A percentile compares a stretch with the other conserved stretches of the same genome.
These are phyloP conservation scores for Boletus vermiculosoides DNA, from an alignment of 768 basidiomycete genomes.

Conservation along the genomic window DNA sequence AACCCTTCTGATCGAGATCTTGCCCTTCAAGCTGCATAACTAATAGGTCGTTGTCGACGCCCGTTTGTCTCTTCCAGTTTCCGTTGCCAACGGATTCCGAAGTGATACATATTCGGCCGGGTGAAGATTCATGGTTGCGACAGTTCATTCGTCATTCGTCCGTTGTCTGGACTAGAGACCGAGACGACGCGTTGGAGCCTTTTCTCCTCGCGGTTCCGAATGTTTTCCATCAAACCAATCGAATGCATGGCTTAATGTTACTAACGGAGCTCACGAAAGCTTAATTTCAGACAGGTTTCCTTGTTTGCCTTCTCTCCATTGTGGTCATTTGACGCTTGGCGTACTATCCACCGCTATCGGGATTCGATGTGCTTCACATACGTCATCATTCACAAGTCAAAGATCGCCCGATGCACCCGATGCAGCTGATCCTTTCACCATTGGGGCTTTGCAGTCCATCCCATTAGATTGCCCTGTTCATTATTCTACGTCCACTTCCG, in stretches of 20 bases:
- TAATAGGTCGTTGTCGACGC: background rate
- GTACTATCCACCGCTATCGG: background rate
- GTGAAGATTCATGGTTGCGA: background rate
- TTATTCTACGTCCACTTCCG: background rate
- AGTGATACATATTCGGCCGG: background rate
- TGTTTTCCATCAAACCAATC: background rate
- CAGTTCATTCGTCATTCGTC: background rate
- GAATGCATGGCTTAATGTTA: background rate
- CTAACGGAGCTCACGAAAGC: background rate
- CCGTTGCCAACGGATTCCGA: background rate
- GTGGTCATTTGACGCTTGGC: slow-evolving; percentile 3
- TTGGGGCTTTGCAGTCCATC: slow-evolving; percentile 2
- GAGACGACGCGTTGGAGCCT: background rate
- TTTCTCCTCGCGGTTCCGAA: background rate
- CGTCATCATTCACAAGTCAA: background rate
- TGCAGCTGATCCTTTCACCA: background rate
- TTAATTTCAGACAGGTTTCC: background rate
- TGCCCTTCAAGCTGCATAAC: background rate
- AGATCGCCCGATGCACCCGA: background rate
- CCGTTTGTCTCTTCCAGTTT: background rate
- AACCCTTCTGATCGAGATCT: background rate
- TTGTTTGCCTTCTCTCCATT: background rate
- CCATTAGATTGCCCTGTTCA: background rate
- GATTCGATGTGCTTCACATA: background rate
- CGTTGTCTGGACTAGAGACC: background rate